Base-by-base conservation (phyloP, 345 rosid species). In the Lagerstroemia speciosa region DNA sequence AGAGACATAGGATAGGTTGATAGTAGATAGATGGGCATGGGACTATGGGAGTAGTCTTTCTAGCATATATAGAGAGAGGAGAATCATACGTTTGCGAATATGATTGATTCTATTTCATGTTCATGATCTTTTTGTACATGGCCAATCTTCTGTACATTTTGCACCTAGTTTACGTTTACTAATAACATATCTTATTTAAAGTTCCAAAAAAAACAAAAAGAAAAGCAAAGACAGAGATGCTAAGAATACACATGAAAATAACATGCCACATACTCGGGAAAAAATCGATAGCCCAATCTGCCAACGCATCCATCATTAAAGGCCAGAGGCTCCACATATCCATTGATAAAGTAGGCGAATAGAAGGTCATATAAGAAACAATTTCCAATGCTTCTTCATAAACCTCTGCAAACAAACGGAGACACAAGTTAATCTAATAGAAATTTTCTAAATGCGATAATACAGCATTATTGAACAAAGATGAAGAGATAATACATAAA, bases 251-350 rank as follows among this genome's bases (percentile, higher is more conserved):
- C 7, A 20, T 36, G 48, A n/a, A 37, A 24, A 37, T 65, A 22
- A 32, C 3, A 8, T 37, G 67, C 41, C 40, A 76, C 82, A 46
- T 80, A 89, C 99, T 95, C 63, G 97, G 82, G 82, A 95, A 95
- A 87, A 84, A 95, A 77, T 95, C 99, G 48, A 95, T 88, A 41
- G 97, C 99, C 99, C 99, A 95, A 71, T 92, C 98, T 55, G 84
- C 87, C 75, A 95, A 74, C 62, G 98, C 98, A 66, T 90, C 97
- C 78, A 86, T 82, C 96, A 95, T 86, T 81, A 95, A 79, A 34
- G 98, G 97, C 99, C 99, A 95, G 45, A 95, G 96, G 77, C 86
- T 88, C 99, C 99, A 95, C 96, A 95, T 90, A 37, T 86, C 96
- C 78, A 86, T 63, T 43, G 99, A 89, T 81, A 95, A 90, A 48